These are phyloP conservation scores for Aspergillus versicolor DNA, from an alignment of 2,329 filamentous ascomycete species.

Conservation along the genomic window DNA sequence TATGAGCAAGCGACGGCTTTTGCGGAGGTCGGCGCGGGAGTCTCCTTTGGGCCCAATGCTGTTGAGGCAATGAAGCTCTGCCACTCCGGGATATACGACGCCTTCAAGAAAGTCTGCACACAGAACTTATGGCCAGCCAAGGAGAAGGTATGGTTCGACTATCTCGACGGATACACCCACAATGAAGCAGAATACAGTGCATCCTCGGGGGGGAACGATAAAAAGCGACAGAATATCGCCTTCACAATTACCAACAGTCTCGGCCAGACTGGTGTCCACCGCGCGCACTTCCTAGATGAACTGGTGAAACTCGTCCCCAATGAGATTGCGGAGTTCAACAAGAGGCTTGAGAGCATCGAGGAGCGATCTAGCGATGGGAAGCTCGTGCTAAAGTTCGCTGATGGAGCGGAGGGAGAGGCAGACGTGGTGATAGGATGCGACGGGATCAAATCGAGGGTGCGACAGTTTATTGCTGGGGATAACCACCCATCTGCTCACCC, in stretches of 20 bases:
- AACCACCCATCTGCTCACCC: slow-evolving; percentile 45
- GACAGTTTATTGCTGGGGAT: slow-evolving; percentile 45
- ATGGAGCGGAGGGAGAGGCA: slow-evolving; percentile 43
- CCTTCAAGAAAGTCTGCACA: slow-evolving; percentile 33
- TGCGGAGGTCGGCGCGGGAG: slow-evolving; percentile 38
- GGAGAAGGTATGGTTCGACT: slow-evolving; percentile 25
- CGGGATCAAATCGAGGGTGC: slow-evolving; percentile 50
- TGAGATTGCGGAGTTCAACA: slow-evolving; percentile 26
- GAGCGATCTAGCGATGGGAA: slow-evolving; percentile 19
- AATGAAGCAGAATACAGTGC: slow-evolving; percentile 5
- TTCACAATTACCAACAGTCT: slow-evolving; percentile 25
- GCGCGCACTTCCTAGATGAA: slow-evolving; percentile 36
- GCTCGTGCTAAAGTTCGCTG: slow-evolving; percentile 43
- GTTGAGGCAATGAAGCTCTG: slow-evolving; percentile 23
- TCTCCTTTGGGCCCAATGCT: slow-evolving; percentile 40
- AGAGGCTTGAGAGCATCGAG: slow-evolving; percentile 23
- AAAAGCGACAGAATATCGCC: slow-evolving; percentile 19
- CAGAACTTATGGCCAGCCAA: slow-evolving; percentile 34
- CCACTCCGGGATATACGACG: slow-evolving; percentile 30
- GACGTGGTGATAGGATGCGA: slow-evolving; percentile 49
- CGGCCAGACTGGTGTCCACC: slow-evolving; percentile 27
- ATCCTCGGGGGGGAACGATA: slow-evolving; percentile 1
- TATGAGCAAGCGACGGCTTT: slow-evolving; percentile 41
- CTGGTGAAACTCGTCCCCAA: slow-evolving; percentile 32
- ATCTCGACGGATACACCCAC: slow-evolving; percentile 19